Evolutionary conservation across 2,329 filamentous ascomycete genomes (phyloP).

Genomic region (Aspergillus chevalieri): DNA sequence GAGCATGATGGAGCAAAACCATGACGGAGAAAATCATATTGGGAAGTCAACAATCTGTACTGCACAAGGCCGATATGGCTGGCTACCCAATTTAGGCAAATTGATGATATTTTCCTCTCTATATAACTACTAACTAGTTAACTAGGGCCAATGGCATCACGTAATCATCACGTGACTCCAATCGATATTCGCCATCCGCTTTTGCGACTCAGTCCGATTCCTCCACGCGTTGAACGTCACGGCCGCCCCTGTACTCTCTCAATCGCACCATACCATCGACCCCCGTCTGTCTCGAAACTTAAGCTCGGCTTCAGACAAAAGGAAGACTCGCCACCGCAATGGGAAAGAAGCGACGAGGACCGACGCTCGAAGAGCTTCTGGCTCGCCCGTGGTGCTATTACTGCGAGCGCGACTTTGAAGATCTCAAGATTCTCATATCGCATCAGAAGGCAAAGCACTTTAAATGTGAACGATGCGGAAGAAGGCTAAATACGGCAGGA

Average conservation of each 20-base stretch:
- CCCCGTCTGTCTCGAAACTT: no score
- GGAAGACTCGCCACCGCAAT: constrained; percentile 43
- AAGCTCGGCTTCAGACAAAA: not conserved
- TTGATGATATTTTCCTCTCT: no score
- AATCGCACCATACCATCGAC: not conserved
- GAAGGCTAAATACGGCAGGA: constrained; percentile 87
- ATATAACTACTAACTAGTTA: not conserved
- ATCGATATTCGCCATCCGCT: not conserved
- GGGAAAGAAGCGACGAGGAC: constrained; percentile 86
- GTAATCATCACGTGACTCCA: not conserved
- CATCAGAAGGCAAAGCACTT: constrained; percentile 99
- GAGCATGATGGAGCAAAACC: no score
- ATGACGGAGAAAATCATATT: no score
- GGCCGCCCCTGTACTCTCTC: not conserved
- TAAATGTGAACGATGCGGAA: constrained; percentile 86
- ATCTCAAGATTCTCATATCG: constrained; percentile 89
- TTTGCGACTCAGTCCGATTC: not conserved
- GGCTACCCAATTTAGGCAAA: no score
- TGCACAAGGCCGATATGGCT: no score
- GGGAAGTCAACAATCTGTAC: no score
- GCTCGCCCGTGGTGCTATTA: constrained; percentile 95
- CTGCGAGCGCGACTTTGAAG: constrained; percentile 98
- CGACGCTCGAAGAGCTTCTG: constrained; percentile 82
- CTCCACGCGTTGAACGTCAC: not conserved
- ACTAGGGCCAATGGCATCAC: not conserved